Percentiles rank a stretch among this genome's conserved stretches.
These are phyloP conservation scores for Brettanomyces bruxellensis DNA, from an alignment of 805 yeast species.

Conservation along the genomic window DNA sequence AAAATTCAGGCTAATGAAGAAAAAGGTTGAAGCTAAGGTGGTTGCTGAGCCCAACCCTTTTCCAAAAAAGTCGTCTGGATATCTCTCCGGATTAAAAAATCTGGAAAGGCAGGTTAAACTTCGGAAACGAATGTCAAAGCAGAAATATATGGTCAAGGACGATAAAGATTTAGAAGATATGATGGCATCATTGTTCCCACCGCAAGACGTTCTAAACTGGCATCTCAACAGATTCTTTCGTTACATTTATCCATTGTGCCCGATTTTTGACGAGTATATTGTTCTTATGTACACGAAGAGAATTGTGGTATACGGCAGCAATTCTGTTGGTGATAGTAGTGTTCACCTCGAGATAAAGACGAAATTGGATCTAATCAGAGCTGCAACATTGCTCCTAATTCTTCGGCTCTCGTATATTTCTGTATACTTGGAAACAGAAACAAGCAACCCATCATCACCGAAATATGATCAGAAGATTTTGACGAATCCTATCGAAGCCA, in stretches of 20 bases:
- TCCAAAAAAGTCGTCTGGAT: neutral
- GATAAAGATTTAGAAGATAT: constrained; percentile 4
- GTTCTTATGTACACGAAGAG: constrained; percentile 26
- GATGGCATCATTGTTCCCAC: constrained; percentile 16
- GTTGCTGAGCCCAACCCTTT: neutral
- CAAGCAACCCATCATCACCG: constrained; percentile 11
- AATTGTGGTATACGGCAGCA: constrained; percentile 19
- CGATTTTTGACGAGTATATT: constrained; percentile 34
- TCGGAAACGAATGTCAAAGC: constrained; percentile 4
- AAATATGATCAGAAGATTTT: constrained; percentile 8
- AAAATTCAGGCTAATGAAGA: constrained; percentile 2
- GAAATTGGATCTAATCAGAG: constrained; percentile 15
- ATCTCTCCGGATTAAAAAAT: neutral
- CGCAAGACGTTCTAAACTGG: constrained; percentile 26
- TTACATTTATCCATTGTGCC: constrained; percentile 36
- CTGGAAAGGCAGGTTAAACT: constrained; percentile 7
- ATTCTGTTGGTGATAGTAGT: neutral
- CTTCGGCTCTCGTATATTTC: constrained; percentile 21
- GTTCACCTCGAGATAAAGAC: constrained; percentile 1
- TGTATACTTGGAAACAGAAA: constrained; percentile 11
- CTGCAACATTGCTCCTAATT: constrained; percentile 20
- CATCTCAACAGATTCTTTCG: constrained; percentile 31
- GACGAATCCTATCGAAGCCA: constrained; percentile 31
- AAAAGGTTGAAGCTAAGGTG: neutral
- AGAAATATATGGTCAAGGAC: neutral